phyloP scores from a whole-genome alignment of 2,329 filamentous ascomycete species.

The Diatrype stigma region DNA sequence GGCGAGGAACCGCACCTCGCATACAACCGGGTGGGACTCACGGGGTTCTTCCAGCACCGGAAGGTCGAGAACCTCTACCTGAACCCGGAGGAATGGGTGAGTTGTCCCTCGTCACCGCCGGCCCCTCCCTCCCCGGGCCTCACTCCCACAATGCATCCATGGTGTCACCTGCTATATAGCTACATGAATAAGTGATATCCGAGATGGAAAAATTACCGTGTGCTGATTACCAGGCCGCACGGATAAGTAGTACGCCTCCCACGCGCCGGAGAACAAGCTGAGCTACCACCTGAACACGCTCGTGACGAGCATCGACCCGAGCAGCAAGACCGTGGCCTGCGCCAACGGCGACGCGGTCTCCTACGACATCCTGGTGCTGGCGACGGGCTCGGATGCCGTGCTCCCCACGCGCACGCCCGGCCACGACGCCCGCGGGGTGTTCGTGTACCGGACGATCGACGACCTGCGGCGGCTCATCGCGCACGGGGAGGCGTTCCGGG shows the following conservation, averaged over 20 bases:
- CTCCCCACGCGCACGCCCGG: slow-evolving; percentile 69
- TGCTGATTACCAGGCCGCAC: background rate
- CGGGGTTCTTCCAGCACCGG: slow-evolving; percentile 83
- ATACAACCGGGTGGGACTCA: slow-evolving; percentile 87
- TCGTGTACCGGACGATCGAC: slow-evolving; percentile 83
- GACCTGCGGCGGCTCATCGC: slow-evolving; percentile 74
- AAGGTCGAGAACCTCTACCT: slow-evolving; percentile 84
- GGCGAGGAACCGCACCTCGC: slow-evolving; percentile 85
- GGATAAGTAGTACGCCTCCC: slow-evolving; percentile 54
- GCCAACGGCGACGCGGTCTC: slow-evolving; percentile 63
- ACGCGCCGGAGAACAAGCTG: slow-evolving; percentile 62
- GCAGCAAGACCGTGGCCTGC: slow-evolving; percentile 64
- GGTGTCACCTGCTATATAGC: too few species aligned
- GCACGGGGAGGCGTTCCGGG: slow-evolving; percentile 62
- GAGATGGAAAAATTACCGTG: too few species aligned
- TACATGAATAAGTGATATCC: too few species aligned
- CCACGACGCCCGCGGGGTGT: slow-evolving; percentile 75
- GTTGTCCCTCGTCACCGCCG: too few species aligned
- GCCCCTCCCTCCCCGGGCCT: too few species aligned
- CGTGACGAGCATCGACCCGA: slow-evolving; percentile 63
- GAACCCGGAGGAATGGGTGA: slow-evolving; percentile 77
- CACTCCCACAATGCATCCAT: too few species aligned
- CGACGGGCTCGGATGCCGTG: slow-evolving; percentile 81
- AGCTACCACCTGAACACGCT: slow-evolving; percentile 72
- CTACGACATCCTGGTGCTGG: slow-evolving; percentile 79